Conservation (phyloP, 805 yeast genomes). For the Spathaspora passalidarum region DNA sequence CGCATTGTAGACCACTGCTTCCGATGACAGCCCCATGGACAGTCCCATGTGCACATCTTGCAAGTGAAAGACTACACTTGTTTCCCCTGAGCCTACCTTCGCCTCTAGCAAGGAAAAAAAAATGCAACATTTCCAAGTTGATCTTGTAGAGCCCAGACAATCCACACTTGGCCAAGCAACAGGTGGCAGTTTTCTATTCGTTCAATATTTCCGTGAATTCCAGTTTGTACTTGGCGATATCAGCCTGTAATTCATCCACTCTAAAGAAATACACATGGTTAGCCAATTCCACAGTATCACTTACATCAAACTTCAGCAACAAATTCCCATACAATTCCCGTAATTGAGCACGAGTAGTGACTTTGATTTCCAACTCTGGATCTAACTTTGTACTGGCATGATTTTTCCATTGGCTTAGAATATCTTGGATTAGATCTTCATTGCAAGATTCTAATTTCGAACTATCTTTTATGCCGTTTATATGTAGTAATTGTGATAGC, state of each 20-base stretch:
- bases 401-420: constrained; percentile 12
- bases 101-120: no score
- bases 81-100: no score
- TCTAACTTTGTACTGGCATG: constrained; percentile 8
- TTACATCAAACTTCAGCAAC: constrained; percentile 23
- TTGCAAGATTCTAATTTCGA: constrained; percentile 5
- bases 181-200: no score
- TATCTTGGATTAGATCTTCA: constrained; percentile 17
- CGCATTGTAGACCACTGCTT: no score
- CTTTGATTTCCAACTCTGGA: constrained; percentile 6
- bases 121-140: no score
- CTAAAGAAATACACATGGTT: constrained; percentile 30
- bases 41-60: no score
- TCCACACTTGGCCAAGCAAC: no score
- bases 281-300: constrained; percentile 39
- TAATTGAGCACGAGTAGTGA: constrained; percentile 8
- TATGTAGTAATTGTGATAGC: constrained; percentile 36
- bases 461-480: constrained; percentile 25
- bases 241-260: constrained; percentile 29
- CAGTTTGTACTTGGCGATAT: constrained; percentile 20
- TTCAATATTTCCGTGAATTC: constrained; percentile 19
- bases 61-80: no score
- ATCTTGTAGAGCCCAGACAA: no score
- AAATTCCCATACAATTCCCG: constrained; percentile 24
- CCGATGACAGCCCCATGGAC: no score